Evolutionary conservation across 225 moss, liverwort and hornwort species (phyloP).

Genomic region (Thuidium tamariscinum): DNA sequence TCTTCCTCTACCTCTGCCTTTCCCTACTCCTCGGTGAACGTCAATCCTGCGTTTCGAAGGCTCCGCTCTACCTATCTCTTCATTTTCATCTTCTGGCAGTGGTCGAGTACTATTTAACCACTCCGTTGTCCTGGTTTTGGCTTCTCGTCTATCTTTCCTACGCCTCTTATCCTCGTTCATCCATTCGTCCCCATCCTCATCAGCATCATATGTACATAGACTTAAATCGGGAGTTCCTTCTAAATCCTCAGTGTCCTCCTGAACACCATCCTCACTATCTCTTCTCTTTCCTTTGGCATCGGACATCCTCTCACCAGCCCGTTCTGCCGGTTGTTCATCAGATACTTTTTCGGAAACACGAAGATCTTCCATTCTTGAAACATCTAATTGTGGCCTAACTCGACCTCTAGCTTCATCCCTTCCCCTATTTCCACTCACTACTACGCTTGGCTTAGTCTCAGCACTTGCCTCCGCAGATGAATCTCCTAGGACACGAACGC

Average conservation of each 20-base stretch:
- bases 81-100: conserved; percentile 66
- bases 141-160: conserved; percentile 77
- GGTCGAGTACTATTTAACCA: conserved; percentile 66
- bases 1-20: conserved; percentile 74
- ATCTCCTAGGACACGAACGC: conserved; percentile 79
- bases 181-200: conserved; percentile 82
- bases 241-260: conserved; percentile 40
- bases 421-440: conserved; percentile 57
- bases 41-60: conserved; percentile 81
- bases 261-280: conserved; percentile 47
- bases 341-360: conserved; percentile 45
- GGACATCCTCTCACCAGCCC: conserved; percentile 37
- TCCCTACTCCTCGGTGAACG: conserved; percentile 58
- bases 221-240: conserved; percentile 58
- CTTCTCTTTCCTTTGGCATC: conserved; percentile 67
- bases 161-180: conserved; percentile 78
- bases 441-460: conserved; percentile 48
- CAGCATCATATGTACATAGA: conserved; percentile 66
- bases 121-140: conserved; percentile 63
- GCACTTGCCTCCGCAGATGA: conserved; percentile 24
- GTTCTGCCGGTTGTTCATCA: conserved; percentile 47
- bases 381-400: conserved; percentile 50
- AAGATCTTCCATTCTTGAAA: conserved; percentile 58
- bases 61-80: conserved; percentile 70
- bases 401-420: conserved; percentile 85